Evolutionary conservation across 2,329 filamentous ascomycete genomes (phyloP).

Genomic region (Rhynchosporium graminicola): DNA sequence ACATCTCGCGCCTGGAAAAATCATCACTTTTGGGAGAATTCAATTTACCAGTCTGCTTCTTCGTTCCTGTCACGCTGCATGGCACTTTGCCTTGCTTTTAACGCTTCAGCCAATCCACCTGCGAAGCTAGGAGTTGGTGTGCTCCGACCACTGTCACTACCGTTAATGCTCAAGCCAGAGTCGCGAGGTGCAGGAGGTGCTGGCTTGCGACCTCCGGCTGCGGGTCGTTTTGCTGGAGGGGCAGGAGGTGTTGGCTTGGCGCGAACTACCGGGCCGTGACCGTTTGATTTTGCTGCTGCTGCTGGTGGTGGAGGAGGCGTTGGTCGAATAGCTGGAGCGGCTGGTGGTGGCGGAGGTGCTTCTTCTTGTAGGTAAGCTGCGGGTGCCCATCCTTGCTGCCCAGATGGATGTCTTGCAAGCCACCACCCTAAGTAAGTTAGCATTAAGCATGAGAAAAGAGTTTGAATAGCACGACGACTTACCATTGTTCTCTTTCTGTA

Average conservation of each 20-base stretch:
- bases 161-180: constrained; percentile 59
- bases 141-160: constrained; percentile 61
- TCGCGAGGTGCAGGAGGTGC: constrained; percentile 70
- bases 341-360: constrained; percentile 59
- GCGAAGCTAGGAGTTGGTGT: constrained; percentile 73
- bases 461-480: constrained; percentile 42
- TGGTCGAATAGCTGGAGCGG: constrained; percentile 46
- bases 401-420: constrained; percentile 72
- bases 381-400: constrained; percentile 93
- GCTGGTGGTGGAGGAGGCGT: constrained; percentile 65
- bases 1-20: background rate
- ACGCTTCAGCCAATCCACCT: constrained; percentile 75
- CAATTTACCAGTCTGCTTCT: constrained; percentile 40
- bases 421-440: constrained; percentile 77
- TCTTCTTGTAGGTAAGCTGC: constrained; percentile 92
- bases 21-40: background rate
- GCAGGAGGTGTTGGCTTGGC: constrained; percentile 41
- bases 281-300: constrained; percentile 40
- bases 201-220: constrained; percentile 67
- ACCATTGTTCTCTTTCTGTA: constrained; percentile 97
- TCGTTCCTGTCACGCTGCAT: constrained; percentile 56
- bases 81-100: constrained; percentile 72
- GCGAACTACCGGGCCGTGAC: constrained; percentile 43
- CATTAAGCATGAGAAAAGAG: constrained; percentile 9
- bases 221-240: constrained; percentile 74